Evolutionary conservation across 2,329 filamentous ascomycete genomes (phyloP).

Genomic region (Pyricularia grisea): DNA sequence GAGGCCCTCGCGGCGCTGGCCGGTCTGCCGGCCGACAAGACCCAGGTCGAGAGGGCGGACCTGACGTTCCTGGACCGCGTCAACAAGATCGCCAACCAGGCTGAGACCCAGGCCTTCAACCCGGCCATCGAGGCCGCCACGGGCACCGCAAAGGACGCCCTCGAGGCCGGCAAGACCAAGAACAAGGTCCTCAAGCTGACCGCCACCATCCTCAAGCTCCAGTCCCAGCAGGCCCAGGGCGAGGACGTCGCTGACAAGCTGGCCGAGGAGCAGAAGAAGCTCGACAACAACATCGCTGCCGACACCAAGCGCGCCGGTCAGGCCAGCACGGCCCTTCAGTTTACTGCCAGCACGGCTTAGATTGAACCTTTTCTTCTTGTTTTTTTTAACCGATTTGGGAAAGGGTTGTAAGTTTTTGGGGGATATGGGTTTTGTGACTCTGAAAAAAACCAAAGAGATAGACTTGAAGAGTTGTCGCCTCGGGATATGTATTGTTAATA

Average conservation of each 20-base stretch:
- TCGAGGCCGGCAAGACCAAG: constrained; percentile 37
- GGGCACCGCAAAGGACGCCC: constrained; percentile 24
- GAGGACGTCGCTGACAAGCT: constrained; percentile 25
- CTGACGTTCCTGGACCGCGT: constrained; percentile 28
- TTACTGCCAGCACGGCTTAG: constrained; percentile 16
- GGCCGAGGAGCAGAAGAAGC: constrained; percentile 30
- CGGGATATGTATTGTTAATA: not conserved
- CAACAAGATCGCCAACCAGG: constrained; percentile 34
- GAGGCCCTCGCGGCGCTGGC: constrained; percentile 21
- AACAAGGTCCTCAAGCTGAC: constrained; percentile 41
- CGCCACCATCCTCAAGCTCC: constrained; percentile 31
- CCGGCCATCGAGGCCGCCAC: constrained; percentile 30
- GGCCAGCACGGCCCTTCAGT: constrained; percentile 23
- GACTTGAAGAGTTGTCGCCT: not conserved
- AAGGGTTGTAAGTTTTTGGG: not conserved
- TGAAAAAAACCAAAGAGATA: not conserved
- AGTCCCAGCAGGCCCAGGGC: constrained; percentile 34
- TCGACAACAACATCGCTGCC: constrained; percentile 32
- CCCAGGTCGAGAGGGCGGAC: constrained; percentile 27
- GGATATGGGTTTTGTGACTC: not conserved
- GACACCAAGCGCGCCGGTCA: constrained; percentile 29
- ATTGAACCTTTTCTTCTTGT: not conserved
- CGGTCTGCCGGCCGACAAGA: constrained; percentile 22
- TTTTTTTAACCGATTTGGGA: too few relatives aligned
- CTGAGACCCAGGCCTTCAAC: constrained; percentile 35